Evolutionary conservation across 495 filamentous ascomycete species (phyloP), one percentile per base, ranked within the genome.

Genomic region (Podospora australis): DNA sequence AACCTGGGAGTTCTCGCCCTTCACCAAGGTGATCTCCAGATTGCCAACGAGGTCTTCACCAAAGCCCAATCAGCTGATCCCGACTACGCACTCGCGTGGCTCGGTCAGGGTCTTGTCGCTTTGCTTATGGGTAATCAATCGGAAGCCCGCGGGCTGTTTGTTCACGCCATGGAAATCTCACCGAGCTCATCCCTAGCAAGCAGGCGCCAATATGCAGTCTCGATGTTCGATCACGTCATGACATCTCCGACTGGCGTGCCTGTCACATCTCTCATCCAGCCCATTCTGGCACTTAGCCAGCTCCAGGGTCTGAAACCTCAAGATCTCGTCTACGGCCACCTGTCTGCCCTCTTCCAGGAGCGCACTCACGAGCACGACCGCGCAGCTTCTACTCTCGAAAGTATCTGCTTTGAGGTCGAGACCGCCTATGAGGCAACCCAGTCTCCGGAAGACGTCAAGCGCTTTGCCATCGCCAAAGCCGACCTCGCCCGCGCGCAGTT

Each of bases 121-220:
- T 71, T 86, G 35, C 70, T 87, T 17, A 71, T 78, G n/a, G 87
- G 85, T 1, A 82, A 94, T 46, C 21, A 62, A 1, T 77, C 77
- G 50, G 88, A 97, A 63, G 89, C 92, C 2, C 75, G 84, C 11
- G 78, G 79, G 24, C 75, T 96, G 9, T 96, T 96, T 59, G 87
- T 87, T n/a, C 92, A 99, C 67, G 90, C 91, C 4, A 90, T 94
- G 69, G 92, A 95, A 52, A 95, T 99, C 44, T 79, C 88, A 0
- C 82, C 84, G 38, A 83, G 86, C 2, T 83, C 86, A 4, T 81
- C 82, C 4, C 65, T 77, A 7, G 62, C 90, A 16, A 73, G 83
- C 5, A 87, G 88, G 66, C 77, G 81, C 32, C 84, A 86, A 61
- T 96, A 89, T 55, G 71, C 86, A 0, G 69, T 81, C 6, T 87